Evolutionary conservation across 1,284 basidiomycete genomes (phyloP).

Genomic region (Mycosarcoma mackinlayi): DNA sequence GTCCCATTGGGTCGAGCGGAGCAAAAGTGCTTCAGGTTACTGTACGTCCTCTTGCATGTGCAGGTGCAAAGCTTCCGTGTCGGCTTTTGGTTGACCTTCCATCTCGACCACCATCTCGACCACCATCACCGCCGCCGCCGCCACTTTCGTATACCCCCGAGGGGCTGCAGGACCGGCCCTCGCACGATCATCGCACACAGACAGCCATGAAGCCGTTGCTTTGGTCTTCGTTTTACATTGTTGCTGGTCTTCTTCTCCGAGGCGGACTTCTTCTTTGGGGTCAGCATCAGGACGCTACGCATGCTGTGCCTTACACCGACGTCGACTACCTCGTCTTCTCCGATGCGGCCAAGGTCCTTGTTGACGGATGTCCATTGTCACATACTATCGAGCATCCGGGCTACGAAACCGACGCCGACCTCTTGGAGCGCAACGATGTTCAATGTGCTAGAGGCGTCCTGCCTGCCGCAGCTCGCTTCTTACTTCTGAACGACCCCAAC

Average conservation of each 20-base stretch:
- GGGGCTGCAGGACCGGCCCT: no score
- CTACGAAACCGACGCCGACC: conserved; percentile 51
- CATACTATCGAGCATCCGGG: conserved; percentile 34
- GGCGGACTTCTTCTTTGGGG: conserved; percentile 82
- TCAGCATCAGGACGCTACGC: conserved; percentile 84
- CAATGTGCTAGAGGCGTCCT: conserved; percentile 58
- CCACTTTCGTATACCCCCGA: not conserved
- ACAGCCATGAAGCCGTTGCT: conserved; percentile 30
- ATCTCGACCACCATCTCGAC: not conserved
- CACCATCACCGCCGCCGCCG: conserved; percentile 1
- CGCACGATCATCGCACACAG: no score
- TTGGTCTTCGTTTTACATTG: conserved; percentile 44
- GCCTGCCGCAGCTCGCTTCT: conserved; percentile 71
- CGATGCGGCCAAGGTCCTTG: conserved; percentile 76
- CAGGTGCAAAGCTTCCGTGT: no score
- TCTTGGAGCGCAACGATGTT: conserved; percentile 38
- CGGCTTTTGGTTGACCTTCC: no score
- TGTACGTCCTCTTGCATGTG: no score
- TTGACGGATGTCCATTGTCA: conserved; percentile 54
- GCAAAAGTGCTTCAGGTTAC: not conserved
- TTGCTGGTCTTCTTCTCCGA: conserved; percentile 74
- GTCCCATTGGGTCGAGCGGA: not conserved
- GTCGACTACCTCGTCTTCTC: conserved; percentile 96
- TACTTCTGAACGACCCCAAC: conserved; percentile 69
- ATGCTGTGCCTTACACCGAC: conserved; percentile 93